Conservation (phyloP, 108 stramenopile genomes). For the Cylindrotheca closterium region DNA sequence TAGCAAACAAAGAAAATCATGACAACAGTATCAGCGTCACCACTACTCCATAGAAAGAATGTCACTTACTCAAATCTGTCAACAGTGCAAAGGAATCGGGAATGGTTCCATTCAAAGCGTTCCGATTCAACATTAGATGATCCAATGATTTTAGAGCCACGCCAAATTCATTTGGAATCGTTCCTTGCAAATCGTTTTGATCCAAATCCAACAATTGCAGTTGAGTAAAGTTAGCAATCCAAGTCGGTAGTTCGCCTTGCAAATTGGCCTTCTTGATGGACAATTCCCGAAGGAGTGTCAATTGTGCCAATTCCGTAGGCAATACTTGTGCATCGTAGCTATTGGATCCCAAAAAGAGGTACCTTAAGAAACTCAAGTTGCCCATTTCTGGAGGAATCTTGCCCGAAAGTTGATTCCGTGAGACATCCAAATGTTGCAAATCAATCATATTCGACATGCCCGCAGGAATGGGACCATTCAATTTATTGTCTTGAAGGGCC, state of each 20-base stretch:
- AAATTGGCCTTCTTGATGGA: slow-evolving; percentile 34
- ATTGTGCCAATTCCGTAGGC: slow-evolving; percentile 28
- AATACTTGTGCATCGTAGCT: slow-evolving; percentile 32
- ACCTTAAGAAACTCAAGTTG: slow-evolving; percentile 20
- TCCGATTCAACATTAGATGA: background rate
- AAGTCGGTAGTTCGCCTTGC: slow-evolving; percentile 33
- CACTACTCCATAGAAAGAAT: too few species aligned
- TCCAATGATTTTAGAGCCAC: background rate
- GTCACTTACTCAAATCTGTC: background rate
- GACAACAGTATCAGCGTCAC: too few species aligned
- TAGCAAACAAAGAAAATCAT: too few species aligned
- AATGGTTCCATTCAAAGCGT: slow-evolving; percentile 5
- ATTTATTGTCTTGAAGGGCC: slow-evolving; percentile 8
- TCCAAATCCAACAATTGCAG: slow-evolving; percentile 36
- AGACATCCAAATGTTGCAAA: slow-evolving; percentile 25
- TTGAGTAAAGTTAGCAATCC: slow-evolving; percentile 17
- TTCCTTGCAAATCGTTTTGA: slow-evolving; percentile 25
- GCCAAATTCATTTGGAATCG: slow-evolving; percentile 32
- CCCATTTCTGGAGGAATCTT: slow-evolving; percentile 10
- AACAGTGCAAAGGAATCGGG: background rate
- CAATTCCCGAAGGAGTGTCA: slow-evolving; percentile 37
- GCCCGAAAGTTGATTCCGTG: slow-evolving; percentile 2
- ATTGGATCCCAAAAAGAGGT: slow-evolving; percentile 48
- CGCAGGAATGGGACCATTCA: slow-evolving; percentile 20
- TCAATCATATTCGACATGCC: slow-evolving; percentile 12